Percentiles rank a stretch among this genome's conserved stretches.
Evolutionary conservation across 192 early-diverging fungal species (phyloP).

Genomic region (Backusella psychrophila): DNA sequence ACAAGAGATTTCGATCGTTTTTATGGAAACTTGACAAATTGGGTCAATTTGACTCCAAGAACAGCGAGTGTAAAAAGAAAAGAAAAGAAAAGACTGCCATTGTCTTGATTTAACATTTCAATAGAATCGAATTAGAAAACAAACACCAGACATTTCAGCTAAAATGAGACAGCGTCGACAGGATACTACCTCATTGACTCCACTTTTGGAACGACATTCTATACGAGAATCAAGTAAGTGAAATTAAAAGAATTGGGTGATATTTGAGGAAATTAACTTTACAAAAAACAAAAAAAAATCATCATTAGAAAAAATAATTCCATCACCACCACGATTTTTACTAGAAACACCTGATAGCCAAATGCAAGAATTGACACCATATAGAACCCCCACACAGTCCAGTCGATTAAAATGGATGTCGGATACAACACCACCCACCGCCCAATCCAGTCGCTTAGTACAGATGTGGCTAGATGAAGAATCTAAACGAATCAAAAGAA

Average conservation of each 20-base stretch:
- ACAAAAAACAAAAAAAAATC: not conserved
- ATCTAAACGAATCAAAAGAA: not conserved
- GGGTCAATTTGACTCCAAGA: slow-evolving; percentile 4
- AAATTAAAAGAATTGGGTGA: too few relatives aligned
- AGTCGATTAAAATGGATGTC: not conserved
- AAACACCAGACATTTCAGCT: not conserved
- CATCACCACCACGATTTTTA: not conserved
- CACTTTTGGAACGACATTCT: slow-evolving; percentile 12
- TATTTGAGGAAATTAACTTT: too few relatives aligned
- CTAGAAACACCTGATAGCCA: not conserved
- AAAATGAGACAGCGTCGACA: not conserved
- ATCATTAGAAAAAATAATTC: not conserved
- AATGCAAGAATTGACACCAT: not conserved
- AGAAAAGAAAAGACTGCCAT: not conserved
- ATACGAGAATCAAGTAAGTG: slow-evolving; percentile 3
- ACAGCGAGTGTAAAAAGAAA: not conserved
- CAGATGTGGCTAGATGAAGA: not conserved
- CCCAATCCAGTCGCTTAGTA: not conserved
- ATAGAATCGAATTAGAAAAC: not conserved
- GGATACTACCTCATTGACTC: slow-evolving; percentile 6
- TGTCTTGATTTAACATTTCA: not conserved
- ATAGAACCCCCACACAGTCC: not conserved
- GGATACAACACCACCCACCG: not conserved
- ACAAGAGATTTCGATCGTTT: slow-evolving; percentile 11
- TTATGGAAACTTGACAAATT: not conserved